These are phyloP conservation scores for Pneumocystis jirovecii DNA, from an alignment of 1,139 yeast species.

Conservation along the genomic window DNA sequence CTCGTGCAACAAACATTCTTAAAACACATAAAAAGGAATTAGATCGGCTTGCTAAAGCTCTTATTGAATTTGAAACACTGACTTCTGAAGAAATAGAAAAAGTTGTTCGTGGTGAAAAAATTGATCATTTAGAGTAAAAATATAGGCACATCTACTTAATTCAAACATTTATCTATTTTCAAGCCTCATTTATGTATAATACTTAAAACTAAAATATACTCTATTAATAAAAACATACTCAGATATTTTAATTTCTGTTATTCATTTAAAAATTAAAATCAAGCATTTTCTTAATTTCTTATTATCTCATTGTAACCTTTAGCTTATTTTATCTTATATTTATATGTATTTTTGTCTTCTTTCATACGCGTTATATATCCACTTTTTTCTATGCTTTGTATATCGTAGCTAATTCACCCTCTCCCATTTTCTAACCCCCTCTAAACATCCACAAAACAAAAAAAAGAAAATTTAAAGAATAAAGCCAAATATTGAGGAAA, in stretches of 20 bases:
- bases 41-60: slow-evolving; percentile 78
- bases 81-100: slow-evolving; percentile 82
- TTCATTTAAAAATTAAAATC: too few species aligned
- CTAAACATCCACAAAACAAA: neutral
- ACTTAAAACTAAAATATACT: neutral
- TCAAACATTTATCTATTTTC: neutral
- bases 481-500: neutral
- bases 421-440: neutral
- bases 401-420: neutral
- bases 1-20: slow-evolving; percentile 59
- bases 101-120: slow-evolving; percentile 46
- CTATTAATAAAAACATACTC: neutral
- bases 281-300: neutral
- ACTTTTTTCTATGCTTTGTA: neutral
- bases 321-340: neutral
- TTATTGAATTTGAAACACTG: slow-evolving; percentile 87
- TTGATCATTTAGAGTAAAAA: neutral
- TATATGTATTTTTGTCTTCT: neutral
- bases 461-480: neutral
- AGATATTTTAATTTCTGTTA: neutral
- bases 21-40: slow-evolving; percentile 52
- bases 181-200: neutral
- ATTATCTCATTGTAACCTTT: neutral
- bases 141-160: neutral
- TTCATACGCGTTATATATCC: neutral